These are phyloP conservation scores for Trichoderma aggressivum DNA, from an alignment of 2,329 filamentous ascomycete genomes.

Conservation along the genomic window DNA sequence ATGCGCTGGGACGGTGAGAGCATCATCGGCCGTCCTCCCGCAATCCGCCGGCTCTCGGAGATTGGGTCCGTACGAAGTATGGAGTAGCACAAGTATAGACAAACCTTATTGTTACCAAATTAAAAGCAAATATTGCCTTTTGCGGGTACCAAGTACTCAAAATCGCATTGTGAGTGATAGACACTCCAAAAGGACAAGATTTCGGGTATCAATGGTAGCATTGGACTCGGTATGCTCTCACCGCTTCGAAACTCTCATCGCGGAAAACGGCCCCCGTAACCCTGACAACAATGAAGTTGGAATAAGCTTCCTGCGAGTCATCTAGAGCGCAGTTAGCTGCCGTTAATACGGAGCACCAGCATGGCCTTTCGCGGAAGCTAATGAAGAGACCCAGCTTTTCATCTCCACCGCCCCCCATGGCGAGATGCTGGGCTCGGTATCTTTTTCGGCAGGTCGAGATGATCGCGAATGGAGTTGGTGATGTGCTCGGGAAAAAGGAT, in stretches of 20 bases:
- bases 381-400: too few relatives aligned
- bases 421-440: too few relatives aligned
- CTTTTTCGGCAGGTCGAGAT: neutral
- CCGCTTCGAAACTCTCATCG: neutral
- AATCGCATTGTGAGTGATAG: neutral
- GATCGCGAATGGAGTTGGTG: neutral
- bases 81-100: too few relatives aligned
- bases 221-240: neutral
- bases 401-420: too few relatives aligned
- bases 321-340: neutral
- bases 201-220: too few relatives aligned
- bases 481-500: neutral
- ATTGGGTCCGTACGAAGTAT: neutral
- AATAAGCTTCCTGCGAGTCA: neutral
- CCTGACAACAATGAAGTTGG: neutral
- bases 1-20: neutral
- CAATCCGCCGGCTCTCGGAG: neutral
- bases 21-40: too few relatives aligned
- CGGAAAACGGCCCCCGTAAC: neutral
- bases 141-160: neutral
- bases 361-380: too few relatives aligned
- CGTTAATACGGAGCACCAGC: neutral
- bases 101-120: neutral
- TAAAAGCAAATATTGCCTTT: neutral
- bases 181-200: too few relatives aligned